Evolutionary conservation across 2,329 filamentous ascomycete genomes (phyloP), one percentile per base, ranked within the genome.

Genomic region (Colletotrichum trifolii): DNA sequence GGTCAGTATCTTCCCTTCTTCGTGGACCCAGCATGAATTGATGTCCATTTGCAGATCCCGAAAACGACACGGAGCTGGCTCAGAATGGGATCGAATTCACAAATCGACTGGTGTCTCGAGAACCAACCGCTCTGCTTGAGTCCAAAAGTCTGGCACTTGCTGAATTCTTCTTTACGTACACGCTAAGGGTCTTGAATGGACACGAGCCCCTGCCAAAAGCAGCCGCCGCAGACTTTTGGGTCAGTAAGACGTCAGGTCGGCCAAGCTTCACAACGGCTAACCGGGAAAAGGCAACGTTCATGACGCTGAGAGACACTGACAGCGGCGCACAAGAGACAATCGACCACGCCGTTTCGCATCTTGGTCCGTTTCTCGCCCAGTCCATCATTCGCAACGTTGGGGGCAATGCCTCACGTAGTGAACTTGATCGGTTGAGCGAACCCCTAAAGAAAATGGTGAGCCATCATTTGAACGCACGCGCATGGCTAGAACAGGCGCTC

Each of bases 221-320:
- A 36, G 87, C 91, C 3, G 87, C 92, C 2, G 87, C 89, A 8
- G 87, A 91, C 35, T 92, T 96, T 67, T 96, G 93, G 91, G 89
- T 91, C 4, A 25, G 25, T 25, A 25, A 25, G 25, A 25, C 4
- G 25, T 25, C 25, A 25, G 25, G 25, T 25, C 25, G 25, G 25
- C 25, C 25, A 25, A 25, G 25, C 25, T 25, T 25, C 25, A 25
- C 3, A 25, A 25, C 25, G 25, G 25, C 25, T 25, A 25, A 25
- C 25, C 25, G 25, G 25, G 25, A 25, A 25, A 25, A 89, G 87
- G 79, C 83, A 5, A 80, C 79, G 1, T 88, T 89, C 71, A 79
- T 87, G 34, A 74, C 78, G 25, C 77, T 83, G n/a, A 82, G 75
- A 64, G 75, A 80, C 36, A 76, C 81, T 25, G 77, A 82, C 35